Conservation (phyloP, 1,139 yeast genomes). For the Starmera stellimalicola region DNA sequence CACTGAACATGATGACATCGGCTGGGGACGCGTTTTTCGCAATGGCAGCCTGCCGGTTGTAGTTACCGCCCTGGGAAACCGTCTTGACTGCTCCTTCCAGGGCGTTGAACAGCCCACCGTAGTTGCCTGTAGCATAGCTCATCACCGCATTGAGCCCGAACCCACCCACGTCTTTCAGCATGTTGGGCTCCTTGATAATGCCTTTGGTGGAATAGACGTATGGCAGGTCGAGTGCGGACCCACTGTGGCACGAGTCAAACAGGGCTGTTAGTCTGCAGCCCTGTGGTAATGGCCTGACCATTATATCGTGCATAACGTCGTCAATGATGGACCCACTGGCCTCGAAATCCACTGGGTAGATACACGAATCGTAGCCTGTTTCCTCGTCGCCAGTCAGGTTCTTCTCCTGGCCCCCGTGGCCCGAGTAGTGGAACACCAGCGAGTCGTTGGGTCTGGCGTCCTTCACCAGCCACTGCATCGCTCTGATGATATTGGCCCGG, state of each 20-base stretch:
- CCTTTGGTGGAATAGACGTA: constrained; percentile 89
- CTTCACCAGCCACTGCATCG: constrained; percentile 85
- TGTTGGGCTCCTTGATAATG: constrained; percentile 78
- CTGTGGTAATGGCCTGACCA: constrained; percentile 69
- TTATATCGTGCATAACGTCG: constrained; percentile 73
- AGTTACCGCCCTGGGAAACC: constrained; percentile 9
- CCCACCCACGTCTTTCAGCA: constrained; percentile 75
- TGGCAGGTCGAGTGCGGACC: constrained; percentile 84
- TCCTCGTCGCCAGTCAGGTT: constrained; percentile 88
- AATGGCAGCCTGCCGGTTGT: constrained; percentile 29
- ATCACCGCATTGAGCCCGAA: constrained; percentile 67
- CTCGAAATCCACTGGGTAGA: constrained; percentile 86
- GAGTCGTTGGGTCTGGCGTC: constrained; percentile 83
- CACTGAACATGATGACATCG: constrained; percentile 78
- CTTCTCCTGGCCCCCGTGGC: constrained; percentile 83
- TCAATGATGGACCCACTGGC: constrained; percentile 67
- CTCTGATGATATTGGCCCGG: constrained; percentile 66
- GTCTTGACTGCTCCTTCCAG: constrained; percentile 30
- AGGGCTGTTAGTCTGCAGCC: constrained; percentile 86
- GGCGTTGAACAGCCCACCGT: constrained; percentile 41
- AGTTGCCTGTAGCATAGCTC: constrained; percentile 67
- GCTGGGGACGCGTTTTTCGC: constrained; percentile 74
- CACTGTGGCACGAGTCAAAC: constrained; percentile 90
- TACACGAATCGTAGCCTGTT: constrained; percentile 81
- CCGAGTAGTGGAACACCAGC: constrained; percentile 79